These are phyloP conservation scores for Tremella mesenterica DNA, from an alignment of 768 basidiomycete genomes.

Conservation along the genomic window DNA sequence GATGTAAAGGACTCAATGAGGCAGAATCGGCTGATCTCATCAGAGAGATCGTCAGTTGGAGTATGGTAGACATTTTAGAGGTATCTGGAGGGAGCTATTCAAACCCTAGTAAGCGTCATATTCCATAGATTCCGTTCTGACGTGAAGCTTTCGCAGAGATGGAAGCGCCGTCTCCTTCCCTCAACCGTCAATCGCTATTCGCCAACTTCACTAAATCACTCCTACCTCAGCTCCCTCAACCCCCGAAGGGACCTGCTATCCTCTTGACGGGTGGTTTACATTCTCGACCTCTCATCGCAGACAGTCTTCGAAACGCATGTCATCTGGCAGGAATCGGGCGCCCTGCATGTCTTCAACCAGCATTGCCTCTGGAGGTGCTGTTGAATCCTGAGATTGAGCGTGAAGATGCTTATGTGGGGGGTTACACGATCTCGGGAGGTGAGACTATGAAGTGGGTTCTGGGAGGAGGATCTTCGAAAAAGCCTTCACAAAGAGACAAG, in stretches of 20 bases:
- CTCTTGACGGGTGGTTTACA: slow-evolving; percentile 35
- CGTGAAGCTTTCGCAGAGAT: slow-evolving; percentile 18
- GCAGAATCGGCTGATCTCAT: slow-evolving; percentile 20
- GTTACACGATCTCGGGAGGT: slow-evolving; percentile 25
- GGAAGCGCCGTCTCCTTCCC: slow-evolving; percentile 1
- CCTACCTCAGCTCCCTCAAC: slow-evolving; percentile 18
- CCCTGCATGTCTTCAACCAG: slow-evolving; percentile 26
- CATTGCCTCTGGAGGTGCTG: slow-evolving; percentile 18
- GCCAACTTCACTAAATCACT: slow-evolving; percentile 33
- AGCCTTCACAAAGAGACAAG: neutral
- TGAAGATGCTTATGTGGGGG: slow-evolving; percentile 15
- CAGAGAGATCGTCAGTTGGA: slow-evolving; percentile 31
- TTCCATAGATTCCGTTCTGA: neutral
- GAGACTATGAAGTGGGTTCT: slow-evolving; percentile 12
- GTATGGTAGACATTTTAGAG: slow-evolving; percentile 30
- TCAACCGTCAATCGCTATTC: slow-evolving; percentile 33
- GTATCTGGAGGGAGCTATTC: slow-evolving; percentile 36
- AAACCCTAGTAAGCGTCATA: slow-evolving; percentile 16
- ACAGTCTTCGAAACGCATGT: slow-evolving; percentile 18
- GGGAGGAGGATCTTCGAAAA: slow-evolving; percentile 8
- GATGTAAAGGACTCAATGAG: slow-evolving; percentile 28
- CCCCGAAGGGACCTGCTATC: slow-evolving; percentile 31
- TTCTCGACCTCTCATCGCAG: slow-evolving; percentile 20
- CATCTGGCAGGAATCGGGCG: slow-evolving; percentile 36
- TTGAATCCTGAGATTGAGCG: slow-evolving; percentile 16